Percentiles rank a stretch among this genome's conserved stretches.
These are phyloP conservation scores for Silene coronaria DNA, from an alignment of 179 eudicot genomes.

Conservation along the genomic window DNA sequence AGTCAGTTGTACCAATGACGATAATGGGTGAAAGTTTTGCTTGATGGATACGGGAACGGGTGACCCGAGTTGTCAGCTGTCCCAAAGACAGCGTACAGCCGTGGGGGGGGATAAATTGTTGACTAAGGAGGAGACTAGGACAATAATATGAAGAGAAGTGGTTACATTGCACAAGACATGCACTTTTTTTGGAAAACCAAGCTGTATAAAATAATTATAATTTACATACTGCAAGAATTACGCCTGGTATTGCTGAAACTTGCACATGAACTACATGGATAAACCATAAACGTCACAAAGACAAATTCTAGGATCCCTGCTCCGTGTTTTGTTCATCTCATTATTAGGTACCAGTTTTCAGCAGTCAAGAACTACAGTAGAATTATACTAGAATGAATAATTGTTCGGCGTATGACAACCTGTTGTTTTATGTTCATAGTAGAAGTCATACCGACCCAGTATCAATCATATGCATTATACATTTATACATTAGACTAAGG, in stretches of 20 bases:
- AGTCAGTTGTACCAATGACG: no score
- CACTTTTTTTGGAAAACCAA: conserved; percentile 14
- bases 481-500: no score
- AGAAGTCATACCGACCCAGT: not conserved
- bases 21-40: no score
- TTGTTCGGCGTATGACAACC: not conserved
- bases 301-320: not conserved
- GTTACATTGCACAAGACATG: not conserved
- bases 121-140: not conserved
- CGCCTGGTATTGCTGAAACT: conserved; percentile 26
- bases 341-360: not conserved
- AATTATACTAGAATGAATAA: not conserved
- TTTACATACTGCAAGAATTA: conserved; percentile 14
- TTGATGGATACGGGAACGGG: no score
- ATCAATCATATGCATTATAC: no score
- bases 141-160: not conserved
- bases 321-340: not conserved
- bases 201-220: conserved; percentile 15
- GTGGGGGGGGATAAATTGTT: not conserved
- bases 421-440: not conserved
- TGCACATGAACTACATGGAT: conserved; percentile 22
- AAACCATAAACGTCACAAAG: not conserved
- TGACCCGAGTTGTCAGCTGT: no score
- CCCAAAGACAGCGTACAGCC: not conserved
- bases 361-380: no score